Conservation (phyloP, 345 rosid species). For the Citropsis articulata region DNA sequence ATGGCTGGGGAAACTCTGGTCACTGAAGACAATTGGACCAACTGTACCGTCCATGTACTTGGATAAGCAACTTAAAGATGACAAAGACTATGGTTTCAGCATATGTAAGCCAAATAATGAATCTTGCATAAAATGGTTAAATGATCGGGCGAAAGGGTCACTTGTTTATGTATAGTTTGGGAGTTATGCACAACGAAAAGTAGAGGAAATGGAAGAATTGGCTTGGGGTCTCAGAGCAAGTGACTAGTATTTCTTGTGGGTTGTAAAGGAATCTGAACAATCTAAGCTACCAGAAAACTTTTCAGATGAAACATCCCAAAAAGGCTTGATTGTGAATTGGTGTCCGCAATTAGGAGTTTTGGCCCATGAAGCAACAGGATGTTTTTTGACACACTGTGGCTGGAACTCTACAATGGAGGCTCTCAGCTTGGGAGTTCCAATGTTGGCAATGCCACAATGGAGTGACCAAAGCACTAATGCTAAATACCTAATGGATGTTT, state of each 20-base stretch:
- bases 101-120: slow-evolving; percentile 12
- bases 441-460: slow-evolving; percentile 48
- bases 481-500: slow-evolving; percentile 39
- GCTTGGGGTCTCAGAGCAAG: too few relatives aligned
- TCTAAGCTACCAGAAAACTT: slow-evolving; percentile 27
- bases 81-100: slow-evolving; percentile 16
- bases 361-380: slow-evolving; percentile 28
- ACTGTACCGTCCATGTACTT: slow-evolving; percentile 21
- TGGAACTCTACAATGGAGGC: slow-evolving; percentile 42
- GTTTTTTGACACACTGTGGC: slow-evolving; percentile 47
- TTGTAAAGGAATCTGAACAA: slow-evolving; percentile 26
- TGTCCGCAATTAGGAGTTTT: slow-evolving; percentile 36
- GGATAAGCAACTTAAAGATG: slow-evolving; percentile 17
- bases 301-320: slow-evolving; percentile 2
- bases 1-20: slow-evolving; percentile 15
- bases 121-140: slow-evolving; percentile 24
- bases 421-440: slow-evolving; percentile 41
- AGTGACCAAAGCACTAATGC: slow-evolving; percentile 45
- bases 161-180: too few relatives aligned
- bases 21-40: slow-evolving; percentile 25
- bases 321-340: slow-evolving; percentile 35
- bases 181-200: too few relatives aligned
- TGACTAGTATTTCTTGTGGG: slow-evolving; percentile 29
- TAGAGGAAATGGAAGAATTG: too few relatives aligned
- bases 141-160: too few relatives aligned